Evolutionary conservation across 345 rosid genomes (phyloP).

Genomic region (Luvunga scandens): DNA sequence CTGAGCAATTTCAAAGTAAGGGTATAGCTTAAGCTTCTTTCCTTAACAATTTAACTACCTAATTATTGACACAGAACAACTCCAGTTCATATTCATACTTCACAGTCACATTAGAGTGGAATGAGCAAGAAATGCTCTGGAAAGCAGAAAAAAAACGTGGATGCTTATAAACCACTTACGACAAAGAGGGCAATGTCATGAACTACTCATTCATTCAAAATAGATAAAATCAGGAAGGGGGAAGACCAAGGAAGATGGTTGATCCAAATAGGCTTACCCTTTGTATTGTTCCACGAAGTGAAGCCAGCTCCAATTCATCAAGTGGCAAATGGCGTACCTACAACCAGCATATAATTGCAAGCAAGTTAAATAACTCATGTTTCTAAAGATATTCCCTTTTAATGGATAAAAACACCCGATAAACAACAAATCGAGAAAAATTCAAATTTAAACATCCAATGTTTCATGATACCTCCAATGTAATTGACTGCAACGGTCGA

Average conservation of each 20-base stretch:
- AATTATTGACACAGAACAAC: neutral
- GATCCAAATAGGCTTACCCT: conserved; percentile 45
- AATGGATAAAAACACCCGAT: neutral
- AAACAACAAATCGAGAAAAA: conserved; percentile 7
- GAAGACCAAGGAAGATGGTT: neutral
- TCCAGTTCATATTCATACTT: neutral
- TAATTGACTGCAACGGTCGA: conserved; percentile 76
- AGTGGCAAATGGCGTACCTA: conserved; percentile 91
- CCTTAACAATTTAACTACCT: neutral
- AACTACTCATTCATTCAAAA: neutral
- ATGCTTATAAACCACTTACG: neutral
- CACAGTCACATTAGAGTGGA: too few relatives aligned
- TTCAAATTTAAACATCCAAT: neutral
- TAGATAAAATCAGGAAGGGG: neutral
- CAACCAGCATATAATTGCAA: conserved; percentile 22
- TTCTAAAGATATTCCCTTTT: neutral
- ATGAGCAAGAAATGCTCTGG: neutral
- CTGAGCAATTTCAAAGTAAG: neutral
- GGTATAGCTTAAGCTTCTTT: neutral
- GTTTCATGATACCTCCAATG: conserved; percentile 68
- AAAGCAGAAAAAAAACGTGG: neutral
- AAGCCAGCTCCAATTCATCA: conserved; percentile 96
- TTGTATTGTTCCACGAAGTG: conserved; percentile 85
- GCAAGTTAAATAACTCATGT: conserved; percentile 11
- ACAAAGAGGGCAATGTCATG: neutral